Conservation (phyloP, 371 early-diverging fungal species). For the Haplosporangium sp. region DNA sequence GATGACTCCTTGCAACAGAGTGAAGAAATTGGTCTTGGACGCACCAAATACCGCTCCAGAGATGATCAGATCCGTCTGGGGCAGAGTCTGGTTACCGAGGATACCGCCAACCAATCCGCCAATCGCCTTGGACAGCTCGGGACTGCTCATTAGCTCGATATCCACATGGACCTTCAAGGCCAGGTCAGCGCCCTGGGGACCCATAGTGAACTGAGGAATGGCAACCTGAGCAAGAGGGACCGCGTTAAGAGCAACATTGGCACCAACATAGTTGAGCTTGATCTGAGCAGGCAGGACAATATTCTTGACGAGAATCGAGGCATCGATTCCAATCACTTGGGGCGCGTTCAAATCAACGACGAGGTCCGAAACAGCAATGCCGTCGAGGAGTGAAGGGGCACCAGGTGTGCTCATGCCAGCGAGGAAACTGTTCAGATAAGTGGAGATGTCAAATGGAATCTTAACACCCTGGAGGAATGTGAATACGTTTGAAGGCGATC, state of each 20-base stretch:
- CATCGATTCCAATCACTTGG: constrained; percentile 51
- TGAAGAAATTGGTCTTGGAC: constrained; percentile 38
- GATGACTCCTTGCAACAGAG: constrained; percentile 36
- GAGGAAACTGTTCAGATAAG: constrained; percentile 25
- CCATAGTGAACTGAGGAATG: constrained; percentile 37
- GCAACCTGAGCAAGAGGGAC: constrained; percentile 40
- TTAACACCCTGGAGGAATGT: constrained; percentile 33
- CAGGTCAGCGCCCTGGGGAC: constrained; percentile 29
- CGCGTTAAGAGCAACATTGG: constrained; percentile 39
- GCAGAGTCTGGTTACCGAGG: constrained; percentile 33
- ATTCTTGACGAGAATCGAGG: constrained; percentile 36
- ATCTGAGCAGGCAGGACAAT: constrained; percentile 45
- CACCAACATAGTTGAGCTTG: constrained; percentile 55
- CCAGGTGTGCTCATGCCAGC: background rate
- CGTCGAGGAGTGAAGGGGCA: constrained; percentile 11
- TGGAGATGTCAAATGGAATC: constrained; percentile 25
- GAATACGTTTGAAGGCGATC: constrained; percentile 25
- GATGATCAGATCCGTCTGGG: constrained; percentile 29
- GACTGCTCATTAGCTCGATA: constrained; percentile 25
- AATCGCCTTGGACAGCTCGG: constrained; percentile 23
- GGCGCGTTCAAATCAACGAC: constrained; percentile 43
- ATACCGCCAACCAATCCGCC: constrained; percentile 22
- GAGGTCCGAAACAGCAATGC: constrained; percentile 35
- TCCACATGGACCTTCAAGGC: constrained; percentile 38
- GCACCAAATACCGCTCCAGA: constrained; percentile 48